A percentile compares a stretch with the other conserved stretches of the same genome.
phyloP scores from a whole-genome alignment of 1,284 basidiomycete genomes.

The Afroboletus lepidellus region DNA sequence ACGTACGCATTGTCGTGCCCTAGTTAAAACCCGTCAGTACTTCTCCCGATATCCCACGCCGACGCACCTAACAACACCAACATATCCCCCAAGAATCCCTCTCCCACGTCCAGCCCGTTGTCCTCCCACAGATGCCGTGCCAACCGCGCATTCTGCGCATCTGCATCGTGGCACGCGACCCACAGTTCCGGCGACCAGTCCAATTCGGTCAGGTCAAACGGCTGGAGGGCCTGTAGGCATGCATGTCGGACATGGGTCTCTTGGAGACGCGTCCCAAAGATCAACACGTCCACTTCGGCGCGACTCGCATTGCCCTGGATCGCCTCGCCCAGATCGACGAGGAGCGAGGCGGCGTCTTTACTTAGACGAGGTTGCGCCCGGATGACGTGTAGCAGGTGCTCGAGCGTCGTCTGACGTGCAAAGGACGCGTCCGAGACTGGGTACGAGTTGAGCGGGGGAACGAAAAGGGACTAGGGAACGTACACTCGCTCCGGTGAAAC shows the following conservation, averaged over 20 bases:
- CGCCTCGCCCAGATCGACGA: slow-evolving; percentile 83
- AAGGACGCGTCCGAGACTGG: slow-evolving; percentile 67
- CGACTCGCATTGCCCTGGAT: slow-evolving; percentile 66
- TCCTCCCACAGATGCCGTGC: slow-evolving; percentile 92
- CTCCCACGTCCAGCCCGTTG: slow-evolving; percentile 89
- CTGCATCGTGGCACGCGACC: slow-evolving; percentile 88
- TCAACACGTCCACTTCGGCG: slow-evolving; percentile 66
- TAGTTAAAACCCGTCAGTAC: slow-evolving; percentile 36
- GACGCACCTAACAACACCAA: slow-evolving; percentile 67
- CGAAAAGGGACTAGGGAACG: slow-evolving; percentile 20
- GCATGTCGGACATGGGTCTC: slow-evolving; percentile 90
- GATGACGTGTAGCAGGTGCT: slow-evolving; percentile 75
- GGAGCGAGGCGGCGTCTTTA: slow-evolving; percentile 83
- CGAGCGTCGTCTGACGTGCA: slow-evolving; percentile 72
- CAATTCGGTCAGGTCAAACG: slow-evolving; percentile 92
- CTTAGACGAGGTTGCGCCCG: slow-evolving; percentile 78
- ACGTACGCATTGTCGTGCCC: slow-evolving; percentile 84
- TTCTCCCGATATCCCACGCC: too few species aligned
- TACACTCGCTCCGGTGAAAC: slow-evolving; percentile 86
- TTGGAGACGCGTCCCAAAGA: slow-evolving; percentile 78
- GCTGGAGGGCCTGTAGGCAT: slow-evolving; percentile 91
- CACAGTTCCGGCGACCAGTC: slow-evolving; percentile 92
- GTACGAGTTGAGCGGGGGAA: neutral
- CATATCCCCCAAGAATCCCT: slow-evolving; percentile 65
- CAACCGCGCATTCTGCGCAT: slow-evolving; percentile 87